Conservation (phyloP, 2,329 filamentous ascomycete species). For the Cercospora sp. region DNA sequence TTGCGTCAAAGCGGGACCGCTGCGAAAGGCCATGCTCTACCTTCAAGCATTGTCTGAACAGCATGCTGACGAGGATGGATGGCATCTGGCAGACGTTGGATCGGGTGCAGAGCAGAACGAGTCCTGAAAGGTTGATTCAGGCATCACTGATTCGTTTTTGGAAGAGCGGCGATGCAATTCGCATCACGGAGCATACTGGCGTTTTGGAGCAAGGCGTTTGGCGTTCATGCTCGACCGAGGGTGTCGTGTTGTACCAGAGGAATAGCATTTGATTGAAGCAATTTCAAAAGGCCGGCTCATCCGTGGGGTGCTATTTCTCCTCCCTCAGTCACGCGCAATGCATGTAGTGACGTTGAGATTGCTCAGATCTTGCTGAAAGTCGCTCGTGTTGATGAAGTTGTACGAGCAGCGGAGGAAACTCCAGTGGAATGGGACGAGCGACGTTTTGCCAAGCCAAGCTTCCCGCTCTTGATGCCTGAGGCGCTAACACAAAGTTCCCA, state of each 20-base stretch:
- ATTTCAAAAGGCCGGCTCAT: not conserved
- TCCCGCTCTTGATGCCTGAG: not conserved
- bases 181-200: not conserved
- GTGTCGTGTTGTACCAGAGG: not conserved
- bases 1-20: not conserved
- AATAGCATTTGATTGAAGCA: not conserved
- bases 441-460: not conserved
- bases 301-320: not conserved
- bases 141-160: not conserved
- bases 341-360: no score
- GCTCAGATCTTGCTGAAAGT: not conserved
- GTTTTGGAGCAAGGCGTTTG: not conserved
- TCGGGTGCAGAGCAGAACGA: not conserved
- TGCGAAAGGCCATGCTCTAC: not conserved
- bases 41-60: not conserved
- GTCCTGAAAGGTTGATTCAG: not conserved
- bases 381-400: not conserved
- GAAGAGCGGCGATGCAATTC: no score
- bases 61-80: not conserved
- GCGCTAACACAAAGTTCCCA: not conserved
- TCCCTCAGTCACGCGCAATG: not conserved
- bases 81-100: not conserved
- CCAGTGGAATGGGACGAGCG: not conserved
- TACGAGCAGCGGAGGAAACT: not conserved
- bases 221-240: not conserved